Base-by-base conservation (phyloP, 805 yeast genomes). In the Nakazawaea molendinolei region DNA sequence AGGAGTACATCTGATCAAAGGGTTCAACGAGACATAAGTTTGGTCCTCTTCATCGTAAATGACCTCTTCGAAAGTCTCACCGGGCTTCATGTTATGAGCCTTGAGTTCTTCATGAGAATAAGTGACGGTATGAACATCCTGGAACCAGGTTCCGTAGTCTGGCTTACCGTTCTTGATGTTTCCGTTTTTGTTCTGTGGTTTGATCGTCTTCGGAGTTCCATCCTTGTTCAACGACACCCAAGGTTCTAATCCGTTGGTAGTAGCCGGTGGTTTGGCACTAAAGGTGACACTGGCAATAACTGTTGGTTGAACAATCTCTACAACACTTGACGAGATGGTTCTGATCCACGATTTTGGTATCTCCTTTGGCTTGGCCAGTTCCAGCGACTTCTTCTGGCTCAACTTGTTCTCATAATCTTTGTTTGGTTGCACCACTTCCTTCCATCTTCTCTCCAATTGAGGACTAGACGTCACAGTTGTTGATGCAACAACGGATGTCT, bases 1-100 rank as follows among this genome's bases (percentile, higher is more conserved):
- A 2, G 96, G 96, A 4, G 87, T 83, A 60, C 96, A 86, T 59
- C 95, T 70, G 50, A 85, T 70, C 33, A 86, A 55, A 0, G 96
- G 96, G 51, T 79, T 83, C 53, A 86, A 63, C 14, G 69, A 60
- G 19, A 76, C 79, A 49, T 84, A 80, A 0, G 84, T 75, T n/a
- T 69, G 67, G 55, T 84, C 94, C 56, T 86, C 95, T 5, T 74
- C 78, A 16, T 71, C 52, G 48, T 53, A 69, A 15, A 57, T 50
- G 28, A 72, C 76, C 46, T 86, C 86, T 38, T 64, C 70, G 48
- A 69, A 72, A 1, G 61, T 50, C 19, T 77, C 81, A 44, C 66
- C 79, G 1, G 74, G 77, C 16, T 63, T 73, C 79, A 83, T 69
- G 51, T 82, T 81, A 44, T 81, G 86, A 2, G 87, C 90, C 48